Base-by-base conservation (phyloP, 2,329 filamentous ascomycete genomes). In the Xylariaceae sp. region DNA sequence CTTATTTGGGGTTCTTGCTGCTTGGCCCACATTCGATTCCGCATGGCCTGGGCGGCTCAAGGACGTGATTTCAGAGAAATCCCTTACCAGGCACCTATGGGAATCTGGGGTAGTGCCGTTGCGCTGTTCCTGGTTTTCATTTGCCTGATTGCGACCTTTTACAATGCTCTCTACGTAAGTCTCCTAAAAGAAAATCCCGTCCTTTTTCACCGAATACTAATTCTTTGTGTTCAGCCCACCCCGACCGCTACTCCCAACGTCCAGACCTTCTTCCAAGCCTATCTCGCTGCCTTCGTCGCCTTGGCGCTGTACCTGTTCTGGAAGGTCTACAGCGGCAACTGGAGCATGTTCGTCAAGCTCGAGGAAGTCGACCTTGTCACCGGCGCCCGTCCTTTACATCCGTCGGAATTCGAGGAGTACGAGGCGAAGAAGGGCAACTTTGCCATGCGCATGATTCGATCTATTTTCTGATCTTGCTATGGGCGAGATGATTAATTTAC, bases 1-100 rank as follows among this genome's bases (percentile, higher is more conserved):
- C 89, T 92, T 74, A 88, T 88, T 30, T 92, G 88, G 88, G 85
- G 83, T 42, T 87, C 80, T 60, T 85, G 87, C 70, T 87, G 84
- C 71, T 73, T 84, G 2, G 79, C 83, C 0, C 84, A 88, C 70
- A 87, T 88, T 69, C 82, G 83, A 51, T 88, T 88, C 80, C 82
- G 85, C 59, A 72, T 79, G 50, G 84, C 78, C 11, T 88, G 85
- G 85, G 77, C 78, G 62, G 72, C 76, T 13, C 82, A 86, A 66
- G 85, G 85, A 55, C 82, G 82, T 64, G 72, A 71, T 45, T 70
- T 78, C 17, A 75, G 76, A 39, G 74, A 80, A 66, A 76, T 83
- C 45, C 79, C 80, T 2, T 82, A 80, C 64, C 72, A 69, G 63
- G 73, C 78, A 3, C 72, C 71, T 1, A 64, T 78, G 13, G 89